phyloP scores from a whole-genome alignment of 2,329 filamentous ascomycete species.

The Colletotrichum sojae region DNA sequence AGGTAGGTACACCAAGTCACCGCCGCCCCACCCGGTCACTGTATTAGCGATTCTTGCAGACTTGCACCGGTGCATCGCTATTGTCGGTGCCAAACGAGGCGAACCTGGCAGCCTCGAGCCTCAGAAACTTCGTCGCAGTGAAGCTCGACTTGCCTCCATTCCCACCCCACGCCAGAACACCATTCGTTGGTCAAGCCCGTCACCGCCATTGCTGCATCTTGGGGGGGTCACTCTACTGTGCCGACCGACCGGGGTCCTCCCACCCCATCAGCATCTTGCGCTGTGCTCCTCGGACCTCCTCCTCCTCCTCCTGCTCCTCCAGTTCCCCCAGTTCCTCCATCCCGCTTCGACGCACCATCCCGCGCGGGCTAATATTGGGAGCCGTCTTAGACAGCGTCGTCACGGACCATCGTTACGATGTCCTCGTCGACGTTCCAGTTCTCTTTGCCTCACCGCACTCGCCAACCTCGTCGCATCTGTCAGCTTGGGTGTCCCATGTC shows the following conservation, averaged over 20 bases:
- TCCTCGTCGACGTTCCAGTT: not conserved
- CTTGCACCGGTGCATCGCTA: no score
- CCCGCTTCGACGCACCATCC: slow-evolving; percentile 10
- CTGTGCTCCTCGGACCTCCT: slow-evolving; percentile 6
- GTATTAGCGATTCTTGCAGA: no score
- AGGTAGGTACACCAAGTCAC: no score
- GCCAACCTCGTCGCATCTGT: slow-evolving; percentile 1
- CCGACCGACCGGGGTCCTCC: slow-evolving; percentile 6
- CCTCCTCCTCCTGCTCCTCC: no score
- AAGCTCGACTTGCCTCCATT: slow-evolving; percentile 19
- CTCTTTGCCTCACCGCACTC: slow-evolving; percentile 2
- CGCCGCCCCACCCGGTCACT: no score
- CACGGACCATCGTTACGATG: not conserved
- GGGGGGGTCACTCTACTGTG: slow-evolving; percentile 18
- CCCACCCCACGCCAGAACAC: slow-evolving; percentile 9
- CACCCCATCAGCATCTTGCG: not conserved
- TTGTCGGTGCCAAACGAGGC: no score
- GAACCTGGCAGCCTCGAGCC: no score
- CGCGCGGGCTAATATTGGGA: not conserved
- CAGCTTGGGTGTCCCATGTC: slow-evolving; percentile 27
- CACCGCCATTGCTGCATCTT: slow-evolving; percentile 38
- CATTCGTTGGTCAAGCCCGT: slow-evolving; percentile 25
- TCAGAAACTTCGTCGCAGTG: no score
- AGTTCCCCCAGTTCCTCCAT: slow-evolving; percentile 10
- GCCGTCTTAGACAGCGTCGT: slow-evolving; percentile 3